phyloP scores from a whole-genome alignment of 768 basidiomycete species.

The Clitopilus passeckerianus region DNA sequence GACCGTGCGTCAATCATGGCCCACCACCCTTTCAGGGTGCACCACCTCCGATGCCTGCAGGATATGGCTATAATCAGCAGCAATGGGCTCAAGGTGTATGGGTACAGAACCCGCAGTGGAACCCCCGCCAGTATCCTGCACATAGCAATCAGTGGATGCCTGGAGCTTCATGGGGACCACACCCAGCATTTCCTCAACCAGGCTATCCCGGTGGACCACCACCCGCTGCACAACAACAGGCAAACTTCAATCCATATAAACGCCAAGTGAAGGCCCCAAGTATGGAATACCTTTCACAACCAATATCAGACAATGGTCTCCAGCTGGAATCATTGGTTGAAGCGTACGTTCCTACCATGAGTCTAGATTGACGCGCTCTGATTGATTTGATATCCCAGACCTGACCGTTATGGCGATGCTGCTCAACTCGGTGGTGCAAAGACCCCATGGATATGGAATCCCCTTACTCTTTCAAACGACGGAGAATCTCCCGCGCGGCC shows the following conservation, averaged over 20 bases:
- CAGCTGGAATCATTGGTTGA: constrained; percentile 64
- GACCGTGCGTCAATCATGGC: background rate
- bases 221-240: constrained; percentile 14
- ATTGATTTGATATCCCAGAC: constrained; percentile 14
- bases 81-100: constrained; percentile 52
- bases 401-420: constrained; percentile 24
- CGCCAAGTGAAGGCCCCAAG: constrained; percentile 56
- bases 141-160: constrained; percentile 29
- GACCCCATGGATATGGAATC: constrained; percentile 78
- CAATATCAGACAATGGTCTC: constrained; percentile 57
- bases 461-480: constrained; percentile 34
- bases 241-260: constrained; percentile 55
- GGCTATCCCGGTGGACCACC: background rate
- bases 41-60: constrained; percentile 56
- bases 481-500: constrained; percentile 6
- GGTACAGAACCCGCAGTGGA: constrained; percentile 43
- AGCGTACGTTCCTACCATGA: constrained; percentile 38
- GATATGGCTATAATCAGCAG: constrained; percentile 34
- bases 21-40: constrained; percentile 38
- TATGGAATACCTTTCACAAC: constrained; percentile 57
- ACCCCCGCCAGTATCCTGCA: constrained; percentile 19
- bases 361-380: background rate
- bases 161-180: constrained; percentile 30
- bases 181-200: constrained; percentile 15
- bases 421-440: constrained; percentile 19